These are phyloP conservation scores for Macroventuria anomochaeta DNA, from an alignment of 2,329 filamentous ascomycete species.

Conservation along the genomic window DNA sequence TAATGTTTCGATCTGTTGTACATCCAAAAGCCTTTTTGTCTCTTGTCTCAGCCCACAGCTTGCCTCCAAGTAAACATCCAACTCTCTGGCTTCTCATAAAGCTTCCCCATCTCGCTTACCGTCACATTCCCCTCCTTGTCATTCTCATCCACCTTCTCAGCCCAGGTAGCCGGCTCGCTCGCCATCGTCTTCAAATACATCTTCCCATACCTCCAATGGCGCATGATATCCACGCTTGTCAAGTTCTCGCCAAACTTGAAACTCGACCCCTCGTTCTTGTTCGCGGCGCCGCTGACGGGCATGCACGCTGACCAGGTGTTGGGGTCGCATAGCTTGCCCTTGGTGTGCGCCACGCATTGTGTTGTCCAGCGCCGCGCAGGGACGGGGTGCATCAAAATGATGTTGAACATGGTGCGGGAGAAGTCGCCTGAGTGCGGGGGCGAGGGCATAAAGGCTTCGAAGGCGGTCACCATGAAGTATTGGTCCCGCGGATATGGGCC, in stretches of 20 bases:
- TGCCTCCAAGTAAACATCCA: slow-evolving; percentile 14
- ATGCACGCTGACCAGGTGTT: not conserved
- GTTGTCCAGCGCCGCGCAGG: not conserved
- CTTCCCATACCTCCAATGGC: not conserved
- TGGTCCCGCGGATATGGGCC: not conserved
- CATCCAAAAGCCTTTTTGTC: not conserved
- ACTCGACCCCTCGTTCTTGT: not conserved
- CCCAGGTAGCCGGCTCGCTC: slow-evolving; percentile 18
- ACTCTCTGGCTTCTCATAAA: not conserved
- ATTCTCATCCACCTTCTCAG: not conserved
- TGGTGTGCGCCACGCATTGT: not conserved
- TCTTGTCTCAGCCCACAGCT: slow-evolving; percentile 4
- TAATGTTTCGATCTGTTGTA: not conserved
- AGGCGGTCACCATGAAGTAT: not conserved
- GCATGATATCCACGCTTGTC: not conserved
- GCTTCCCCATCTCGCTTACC: slow-evolving; percentile 8
- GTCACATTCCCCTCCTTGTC: slow-evolving; percentile 19
- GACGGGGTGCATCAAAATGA: not conserved
- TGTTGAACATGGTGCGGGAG: not conserved
- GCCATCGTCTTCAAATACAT: slow-evolving; percentile 4
- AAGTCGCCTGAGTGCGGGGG: not conserved
- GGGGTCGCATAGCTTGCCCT: not conserved
- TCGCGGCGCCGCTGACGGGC: not conserved
- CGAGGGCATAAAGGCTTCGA: slow-evolving; percentile 1
- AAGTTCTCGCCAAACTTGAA: not conserved